A percentile compares a stretch with the other conserved stretches of the same genome.
These are phyloP conservation scores for Aureobasidium sp. DNA, from an alignment of 2,329 filamentous ascomycete genomes.

Conservation along the genomic window DNA sequence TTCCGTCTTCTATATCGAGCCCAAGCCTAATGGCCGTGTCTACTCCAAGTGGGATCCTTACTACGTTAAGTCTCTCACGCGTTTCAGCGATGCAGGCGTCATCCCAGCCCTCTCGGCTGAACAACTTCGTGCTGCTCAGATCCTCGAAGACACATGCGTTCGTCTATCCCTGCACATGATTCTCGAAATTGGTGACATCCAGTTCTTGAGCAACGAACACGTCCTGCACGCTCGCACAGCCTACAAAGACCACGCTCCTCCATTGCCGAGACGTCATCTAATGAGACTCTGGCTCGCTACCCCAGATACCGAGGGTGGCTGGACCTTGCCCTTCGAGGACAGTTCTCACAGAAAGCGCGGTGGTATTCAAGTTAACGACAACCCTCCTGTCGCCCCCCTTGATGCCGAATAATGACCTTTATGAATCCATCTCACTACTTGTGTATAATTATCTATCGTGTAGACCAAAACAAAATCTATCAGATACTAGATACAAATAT, in stretches of 20 bases:
- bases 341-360: slow-evolving; percentile 78
- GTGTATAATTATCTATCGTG: not conserved
- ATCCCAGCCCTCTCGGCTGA: slow-evolving; percentile 65
- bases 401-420: slow-evolving; percentile 60
- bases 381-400: slow-evolving; percentile 63
- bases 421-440: not conserved
- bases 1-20: slow-evolving; percentile 70
- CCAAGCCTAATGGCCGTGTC: slow-evolving; percentile 56
- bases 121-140: slow-evolving; percentile 59
- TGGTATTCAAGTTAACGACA: slow-evolving; percentile 81
- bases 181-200: slow-evolving; percentile 79
- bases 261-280: slow-evolving; percentile 65
- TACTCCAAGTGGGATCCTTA: slow-evolving; percentile 90
- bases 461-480: not conserved
- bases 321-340: slow-evolving; percentile 77
- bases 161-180: slow-evolving; percentile 74
- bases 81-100: slow-evolving; percentile 65
- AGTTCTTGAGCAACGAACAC: slow-evolving; percentile 76
- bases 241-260: slow-evolving; percentile 65
- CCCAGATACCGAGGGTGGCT: slow-evolving; percentile 75
- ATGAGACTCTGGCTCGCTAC: slow-evolving; percentile 81
- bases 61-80: slow-evolving; percentile 67
- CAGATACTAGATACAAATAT: too few species aligned
- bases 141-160: slow-evolving; percentile 71
- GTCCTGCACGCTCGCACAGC: slow-evolving; percentile 74